Evolutionary conservation across 805 yeast species (phyloP).

Genomic region (Candida ulmi): DNA sequence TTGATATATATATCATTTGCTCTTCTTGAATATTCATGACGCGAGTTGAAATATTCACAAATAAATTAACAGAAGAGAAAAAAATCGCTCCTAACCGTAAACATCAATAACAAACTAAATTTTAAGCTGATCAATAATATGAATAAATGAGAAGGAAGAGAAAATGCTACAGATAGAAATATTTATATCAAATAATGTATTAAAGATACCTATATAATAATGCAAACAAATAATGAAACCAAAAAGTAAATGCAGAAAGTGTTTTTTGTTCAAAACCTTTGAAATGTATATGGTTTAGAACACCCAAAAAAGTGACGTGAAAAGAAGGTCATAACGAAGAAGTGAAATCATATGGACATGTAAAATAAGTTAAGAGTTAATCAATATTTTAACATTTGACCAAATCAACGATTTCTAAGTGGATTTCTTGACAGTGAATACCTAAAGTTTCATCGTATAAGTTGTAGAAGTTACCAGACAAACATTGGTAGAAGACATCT

Average conservation of each 20-base stretch:
- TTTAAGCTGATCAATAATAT: too few relatives aligned
- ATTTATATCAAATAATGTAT: background rate
- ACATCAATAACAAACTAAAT: too few relatives aligned
- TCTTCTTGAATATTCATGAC: too few relatives aligned
- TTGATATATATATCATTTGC: too few relatives aligned
- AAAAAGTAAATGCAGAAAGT: background rate
- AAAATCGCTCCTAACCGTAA: too few relatives aligned
- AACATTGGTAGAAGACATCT: conserved; percentile 66
- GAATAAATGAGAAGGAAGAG: too few relatives aligned
- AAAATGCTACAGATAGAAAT: too few relatives aligned
- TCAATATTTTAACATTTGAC: conserved; percentile 49
- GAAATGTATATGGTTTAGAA: background rate
- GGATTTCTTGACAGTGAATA: conserved; percentile 56
- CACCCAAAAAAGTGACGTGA: background rate
- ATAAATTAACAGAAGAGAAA: too few relatives aligned
- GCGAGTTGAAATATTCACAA: too few relatives aligned
- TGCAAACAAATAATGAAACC: background rate
- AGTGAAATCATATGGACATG: too few relatives aligned
- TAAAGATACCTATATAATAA: background rate
- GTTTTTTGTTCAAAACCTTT: background rate
- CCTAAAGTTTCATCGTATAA: conserved; percentile 63
- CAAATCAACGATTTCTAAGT: conserved; percentile 54
- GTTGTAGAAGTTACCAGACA: conserved; percentile 75
- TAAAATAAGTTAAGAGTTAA: too few relatives aligned
- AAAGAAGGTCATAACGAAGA: background rate